Evolutionary conservation across 1,284 basidiomycete species (phyloP), one percentile per base, ranked within the genome.

Genomic region (Sphaerobolus stellatus): DNA sequence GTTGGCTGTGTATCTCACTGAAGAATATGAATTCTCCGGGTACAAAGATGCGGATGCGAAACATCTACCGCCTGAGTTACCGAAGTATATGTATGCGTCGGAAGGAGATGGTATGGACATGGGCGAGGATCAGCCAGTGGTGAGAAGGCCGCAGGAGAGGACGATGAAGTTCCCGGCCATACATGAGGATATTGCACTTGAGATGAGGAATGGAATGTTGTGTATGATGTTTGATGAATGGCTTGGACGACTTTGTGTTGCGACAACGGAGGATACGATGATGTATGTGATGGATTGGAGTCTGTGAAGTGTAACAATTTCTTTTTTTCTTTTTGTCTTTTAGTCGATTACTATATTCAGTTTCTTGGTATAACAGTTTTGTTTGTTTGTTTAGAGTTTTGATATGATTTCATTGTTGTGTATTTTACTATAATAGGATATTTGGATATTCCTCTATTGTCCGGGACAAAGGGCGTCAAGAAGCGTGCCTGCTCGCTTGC

Each of bases 261-360:
- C 34, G 5, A 54, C 52, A 8, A 41, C 47, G 14, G 47, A 48
- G 5, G 29, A 40, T n/a, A 22, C 25, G 13, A 13, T 27, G 9
- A 41, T 54, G 16, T 36, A 54, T 34, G 52, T 54, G 20, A 36
- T 54, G n/a, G 52, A 54, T 36, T 54, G 52, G 52, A 48, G 46
- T 9, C 11, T 52, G 20, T 52, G 28, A 52, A 2, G 7, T 27
- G 24, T 27, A 14, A n/a, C n/a, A n/a, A n/a, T n/a, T n/a, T n/a
- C n/a, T n/a, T n/a, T n/a, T n/a, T n/a, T n/a, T n/a, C n/a, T n/a
- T n/a, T n/a, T n/a, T n/a, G n/a, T n/a, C n/a, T n/a, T n/a, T n/a
- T n/a, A n/a, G n/a, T n/a, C n/a, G n/a, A n/a, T n/a, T n/a, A n/a
- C n/a, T n/a, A n/a, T n/a, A n/a, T n/a, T n/a, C n/a, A n/a, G n/a